Base-by-base conservation (phyloP, 2,329 filamentous ascomycete species). In the Colletotrichum siamense region DNA sequence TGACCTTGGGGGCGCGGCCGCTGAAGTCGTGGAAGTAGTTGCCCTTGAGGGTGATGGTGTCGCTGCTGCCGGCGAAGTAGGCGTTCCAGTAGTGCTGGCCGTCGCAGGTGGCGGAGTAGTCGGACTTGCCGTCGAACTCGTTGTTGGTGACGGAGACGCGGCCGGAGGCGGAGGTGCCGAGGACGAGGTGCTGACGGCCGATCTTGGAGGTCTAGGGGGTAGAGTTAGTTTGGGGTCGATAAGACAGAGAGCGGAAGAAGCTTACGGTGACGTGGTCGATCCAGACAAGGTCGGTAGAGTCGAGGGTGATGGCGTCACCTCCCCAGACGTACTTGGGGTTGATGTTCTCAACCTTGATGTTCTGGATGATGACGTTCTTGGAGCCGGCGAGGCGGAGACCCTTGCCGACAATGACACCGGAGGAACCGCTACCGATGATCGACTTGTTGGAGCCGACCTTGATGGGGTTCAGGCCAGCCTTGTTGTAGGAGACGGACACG, bases 21-120 rank as follows among this genome's bases (percentile, higher is more conserved):
- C 86, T 88, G 70, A 88, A 89, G 83, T 91, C 86, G 87, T 92
- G 89, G 81, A 92, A 86, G 85, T 92, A 92, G 87, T 92, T 92
- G 79, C 87, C 86, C 85, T 91, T 90, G 80, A 92, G 80, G 77
- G 91, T 92, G 80, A 92, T 85, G 75, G 88, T 80, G 80, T 93
- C 91, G 81, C 83, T 86, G 73, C 86, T 85, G n/a, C 91, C 91
- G 59, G 86, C 87, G 67, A 92, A 87, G 84, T 91, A 91, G 79
- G 92, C 82, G 55, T 84, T 87, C 89, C 91, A 92, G 88, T 92
- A 92, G 83, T 92, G 90, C 82, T 90, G 86, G 52, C 85, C 87
- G 80, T 92, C 86, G 83, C 91, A 93, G 69, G 87, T 89, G 9
- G 91, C 88, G 15, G 90, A 92, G 84, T 86, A 92, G 32, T 83